Evolutionary conservation across 1,284 basidiomycete species (phyloP), one percentile per base, ranked within the genome.

Genomic region (Quambalaria eucalypti): DNA sequence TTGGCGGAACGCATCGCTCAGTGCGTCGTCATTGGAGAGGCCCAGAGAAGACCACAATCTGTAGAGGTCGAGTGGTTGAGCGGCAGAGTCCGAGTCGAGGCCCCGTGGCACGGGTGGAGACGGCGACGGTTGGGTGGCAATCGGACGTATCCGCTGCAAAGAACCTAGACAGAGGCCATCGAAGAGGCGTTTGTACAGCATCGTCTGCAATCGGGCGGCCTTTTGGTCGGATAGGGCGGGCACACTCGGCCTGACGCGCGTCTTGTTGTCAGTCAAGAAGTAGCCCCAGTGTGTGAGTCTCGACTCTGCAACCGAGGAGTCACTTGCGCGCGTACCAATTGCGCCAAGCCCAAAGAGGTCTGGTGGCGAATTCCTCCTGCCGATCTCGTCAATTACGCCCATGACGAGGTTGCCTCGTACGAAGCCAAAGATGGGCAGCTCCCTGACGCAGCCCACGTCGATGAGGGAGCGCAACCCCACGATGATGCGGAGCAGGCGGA

Each of bases 401-500:
- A 62, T 60, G 16, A 74, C 65, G 10, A 70, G 29, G 28, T 60
- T 56, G 1, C 66, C 69, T 2, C 68, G 40, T 5, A 73, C 46
- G 53, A 61, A 63, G 2, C 70, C 71, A 28, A 68, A 65, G 25
- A 74, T 64, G 1, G 69, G 70, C 1, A 74, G 50, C 51, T 74
- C 71, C 9, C 71, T 57, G 4, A 48, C 48, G 28, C 53, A 55
- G 23, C 53, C 53, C n/a, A 29, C 28, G 16, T 55, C 48, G n/a
- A 55, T 12, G 33, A 55, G 50, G 14, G 46, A 21, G 5, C 48
- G 36, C n/a, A 55, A 28, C 12, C 39, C 54, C 16, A 33, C 28
- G 8, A 56, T 28, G n/a, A 67, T 46, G 46, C 65, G 61, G 29
- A 76, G 79, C 52, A 71, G 83, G 84, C 83, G 79, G 51, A 87